Conservation (phyloP, 179 eudicot species). For the Spinacia oleracea region DNA sequence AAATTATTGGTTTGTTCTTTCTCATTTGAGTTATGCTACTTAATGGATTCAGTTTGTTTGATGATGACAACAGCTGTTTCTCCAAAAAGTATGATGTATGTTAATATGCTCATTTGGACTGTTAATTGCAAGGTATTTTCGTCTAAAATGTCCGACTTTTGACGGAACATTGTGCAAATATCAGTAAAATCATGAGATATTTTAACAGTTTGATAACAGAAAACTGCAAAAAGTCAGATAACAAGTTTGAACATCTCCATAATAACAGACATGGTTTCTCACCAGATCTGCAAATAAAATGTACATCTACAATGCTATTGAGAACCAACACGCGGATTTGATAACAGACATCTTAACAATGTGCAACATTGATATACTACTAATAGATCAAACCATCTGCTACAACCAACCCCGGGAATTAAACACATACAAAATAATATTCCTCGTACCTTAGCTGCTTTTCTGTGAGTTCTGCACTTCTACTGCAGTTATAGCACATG, state of each 20-base stretch:
- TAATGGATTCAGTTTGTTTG: constrained; percentile 1
- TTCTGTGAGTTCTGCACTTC: no score
- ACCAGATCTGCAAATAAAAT: neutral
- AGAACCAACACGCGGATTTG: neutral
- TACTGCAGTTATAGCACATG: neutral
- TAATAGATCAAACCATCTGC: neutral
- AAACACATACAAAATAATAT: no score
- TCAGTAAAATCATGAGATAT: neutral
- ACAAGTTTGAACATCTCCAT: neutral
- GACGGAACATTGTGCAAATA: neutral
- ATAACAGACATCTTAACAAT: neutral
- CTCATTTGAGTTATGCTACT: neutral
- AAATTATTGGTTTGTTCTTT: constrained; percentile 13
- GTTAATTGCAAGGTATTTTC: neutral
- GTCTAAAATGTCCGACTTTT: neutral
- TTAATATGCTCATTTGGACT: constrained; percentile 7
- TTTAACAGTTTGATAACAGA: neutral
- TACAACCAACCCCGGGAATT: neutral
- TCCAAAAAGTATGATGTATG: neutral
- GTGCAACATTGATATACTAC: neutral
- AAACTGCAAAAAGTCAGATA: neutral
- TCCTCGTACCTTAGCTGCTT: no score
- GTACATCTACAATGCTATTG: neutral
- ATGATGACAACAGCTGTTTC: neutral
- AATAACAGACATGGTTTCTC: neutral